phyloP scores from a whole-genome alignment of 768 basidiomycete species.

The Termitomyces sp. region DNA sequence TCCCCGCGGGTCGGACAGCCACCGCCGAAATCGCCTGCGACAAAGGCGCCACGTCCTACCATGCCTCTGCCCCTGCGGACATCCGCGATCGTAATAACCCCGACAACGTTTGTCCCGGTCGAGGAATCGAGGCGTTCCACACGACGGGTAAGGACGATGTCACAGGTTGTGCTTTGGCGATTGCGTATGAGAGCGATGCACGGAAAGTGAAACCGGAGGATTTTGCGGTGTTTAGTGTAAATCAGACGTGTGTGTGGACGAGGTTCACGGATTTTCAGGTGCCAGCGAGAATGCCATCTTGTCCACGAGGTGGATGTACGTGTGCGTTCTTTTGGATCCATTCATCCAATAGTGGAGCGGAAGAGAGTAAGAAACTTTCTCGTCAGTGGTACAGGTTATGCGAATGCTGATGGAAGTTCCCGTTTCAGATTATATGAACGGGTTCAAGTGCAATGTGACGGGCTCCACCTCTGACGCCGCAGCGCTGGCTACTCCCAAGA shows the following conservation, averaged over 20 bases:
- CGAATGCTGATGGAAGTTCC: neutral
- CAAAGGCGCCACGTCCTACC: neutral
- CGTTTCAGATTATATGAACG: neutral
- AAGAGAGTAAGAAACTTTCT: neutral
- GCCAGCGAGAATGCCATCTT: neutral
- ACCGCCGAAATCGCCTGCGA: neutral
- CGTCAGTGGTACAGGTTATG: neutral
- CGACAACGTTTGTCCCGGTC: neutral
- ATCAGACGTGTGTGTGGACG: neutral
- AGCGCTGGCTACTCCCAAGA: neutral
- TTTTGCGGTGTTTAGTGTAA: neutral
- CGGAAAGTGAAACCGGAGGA: neutral
- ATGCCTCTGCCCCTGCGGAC: neutral
- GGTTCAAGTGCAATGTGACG: neutral
- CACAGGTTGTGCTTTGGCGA: neutral
- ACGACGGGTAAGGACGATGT: neutral
- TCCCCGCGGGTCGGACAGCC: neutral
- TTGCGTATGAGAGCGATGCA: neutral
- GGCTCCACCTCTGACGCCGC: neutral
- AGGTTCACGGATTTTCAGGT: neutral
- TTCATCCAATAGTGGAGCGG: neutral
- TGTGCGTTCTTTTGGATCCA: neutral
- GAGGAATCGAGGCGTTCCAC: neutral
- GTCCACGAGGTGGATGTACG: neutral
- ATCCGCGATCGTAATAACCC: neutral